Evolutionary conservation across 257 asterid genomes (phyloP).

Genomic region (Scutellaria galericulata): DNA sequence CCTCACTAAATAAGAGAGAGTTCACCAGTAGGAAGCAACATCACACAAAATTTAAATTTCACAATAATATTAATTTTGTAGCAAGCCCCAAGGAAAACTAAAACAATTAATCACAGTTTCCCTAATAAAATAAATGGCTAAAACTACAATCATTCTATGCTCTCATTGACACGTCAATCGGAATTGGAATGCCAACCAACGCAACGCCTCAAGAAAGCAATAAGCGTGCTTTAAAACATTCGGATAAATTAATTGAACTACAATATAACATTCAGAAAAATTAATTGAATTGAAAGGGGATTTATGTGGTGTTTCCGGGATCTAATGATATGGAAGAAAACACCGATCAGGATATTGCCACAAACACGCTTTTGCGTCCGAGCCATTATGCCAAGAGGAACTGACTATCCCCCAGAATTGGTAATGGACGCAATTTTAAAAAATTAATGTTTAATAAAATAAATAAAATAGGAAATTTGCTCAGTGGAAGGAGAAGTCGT

Average conservation of each 20-base stretch:
- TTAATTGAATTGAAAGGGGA: background rate
- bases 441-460: background rate
- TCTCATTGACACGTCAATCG: constrained; percentile 45
- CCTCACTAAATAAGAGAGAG: constrained; percentile 24
- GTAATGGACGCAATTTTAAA: constrained; percentile 66
- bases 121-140: background rate
- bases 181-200: constrained; percentile 32
- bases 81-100: constrained; percentile 19
- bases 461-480: constrained; percentile 9
- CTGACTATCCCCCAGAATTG: constrained; percentile 71
- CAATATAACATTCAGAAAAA: background rate
- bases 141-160: constrained; percentile 31
- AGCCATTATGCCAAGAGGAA: constrained; percentile 82
- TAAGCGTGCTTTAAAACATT: background rate
- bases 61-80: constrained; percentile 15
- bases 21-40: constrained; percentile 51
- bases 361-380: constrained; percentile 59
- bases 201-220: constrained; percentile 47
- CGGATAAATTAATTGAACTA: background rate
- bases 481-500: constrained; percentile 75
- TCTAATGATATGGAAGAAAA: constrained; percentile 50
- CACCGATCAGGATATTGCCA: constrained; percentile 80
- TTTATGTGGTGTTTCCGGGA: constrained; percentile 84
- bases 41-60: background rate
- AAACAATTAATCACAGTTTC: background rate